Conservation (phyloP, 306 rosid species). For the barrel medic (Medicago truncatula) region MtrunA17r5.0-ANR NC_053046.1:21025501-21026000, state of each 20-base stretch:
- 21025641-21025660: constrained; percentile 27
- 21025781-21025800: constrained; percentile 36
- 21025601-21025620: constrained; percentile 28
- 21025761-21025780: constrained; percentile 21
- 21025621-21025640: neutral
- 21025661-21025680: constrained; percentile 30
- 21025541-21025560: constrained; percentile 25
- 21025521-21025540: constrained; percentile 5
- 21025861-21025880: constrained; percentile 27
- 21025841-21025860: constrained; percentile 43
- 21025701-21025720: neutral
- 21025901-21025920: constrained; percentile 15
- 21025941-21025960: constrained; percentile 36
- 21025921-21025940: constrained; percentile 14
- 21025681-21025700: constrained; percentile 36
- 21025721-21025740: neutral
- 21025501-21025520: constrained; percentile 34
- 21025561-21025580: constrained; percentile 31
- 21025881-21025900: constrained; percentile 31
- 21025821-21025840: constrained; percentile 40
- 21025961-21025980: constrained; percentile 43
- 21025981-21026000: constrained; percentile 32
- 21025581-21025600: constrained; percentile 22
- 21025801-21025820: constrained; percentile 44
- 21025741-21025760: constrained; percentile 3